Base-by-base conservation (phyloP, 192 early-diverging fungal species). In the Umbelopsis sp. region DNA sequence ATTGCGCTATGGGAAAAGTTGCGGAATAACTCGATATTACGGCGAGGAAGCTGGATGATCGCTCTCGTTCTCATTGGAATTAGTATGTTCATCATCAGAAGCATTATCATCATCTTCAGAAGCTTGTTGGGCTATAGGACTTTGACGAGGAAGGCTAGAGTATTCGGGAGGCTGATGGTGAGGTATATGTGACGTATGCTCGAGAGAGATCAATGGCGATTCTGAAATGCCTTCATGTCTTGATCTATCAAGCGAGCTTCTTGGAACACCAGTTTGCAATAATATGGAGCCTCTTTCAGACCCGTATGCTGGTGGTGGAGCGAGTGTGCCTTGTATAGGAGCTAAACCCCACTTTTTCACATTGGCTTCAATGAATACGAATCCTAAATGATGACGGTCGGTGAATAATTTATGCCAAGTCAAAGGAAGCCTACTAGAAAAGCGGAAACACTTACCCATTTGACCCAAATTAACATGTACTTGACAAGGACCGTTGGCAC, bases 361-460 rank as follows among this genome's bases (percentile, higher is more conserved):
- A 71, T 93, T 93, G 43, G 92, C 92, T 70, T 94, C 92, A 5
- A 94, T 85, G 81, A 94, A 94, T 8, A 94, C 92, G 77, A 92
- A 94, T 14, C 89, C 91, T 38, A 86, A 83, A 43, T 2, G 25
- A 45, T 9, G 9, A 11, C 5, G 14, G 9, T 44, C 8, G 20
- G 44, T 34, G 38, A 41, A 41, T 41, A 0, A 50, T 4, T 54
- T 69, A 47, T 34, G 7, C 8, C 2, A 1, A 20, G 43, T 45
- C 24, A 68, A 2, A 74, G 21, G 20, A 26, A 51, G 45, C 25
- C 3, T 20, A 22, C 4, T 31, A 69, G n/a, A 47, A 2, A 9
- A 25, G 21, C 8, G 38, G 3, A 49, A 71, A 50, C 22, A 36
- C 21, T 16, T 68, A 62, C 79, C 79, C 36, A 65, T 69, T 66